A percentile compares a stretch with the other conserved stretches of the same genome.
These are phyloP conservation scores for Fraxinus latifolia DNA, from an alignment of 305 asterid species.

Conservation along the genomic window DNA sequence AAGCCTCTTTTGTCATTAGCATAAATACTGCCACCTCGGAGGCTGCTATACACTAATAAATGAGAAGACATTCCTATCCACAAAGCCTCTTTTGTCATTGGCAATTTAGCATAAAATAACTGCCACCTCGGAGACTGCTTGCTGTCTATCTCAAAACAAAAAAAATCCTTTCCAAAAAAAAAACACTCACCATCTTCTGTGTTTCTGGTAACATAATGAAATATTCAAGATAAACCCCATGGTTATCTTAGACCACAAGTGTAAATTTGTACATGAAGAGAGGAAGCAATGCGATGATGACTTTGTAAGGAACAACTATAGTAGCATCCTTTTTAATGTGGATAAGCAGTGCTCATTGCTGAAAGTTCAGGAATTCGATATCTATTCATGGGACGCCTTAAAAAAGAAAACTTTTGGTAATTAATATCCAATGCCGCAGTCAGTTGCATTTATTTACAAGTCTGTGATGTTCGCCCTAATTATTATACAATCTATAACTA, in stretches of 20 bases:
- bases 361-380: background rate
- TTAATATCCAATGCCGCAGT: background rate
- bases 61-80: background rate
- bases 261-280: background rate
- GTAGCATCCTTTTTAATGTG: background rate
- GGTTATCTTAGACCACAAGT: background rate
- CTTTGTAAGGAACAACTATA: background rate
- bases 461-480: background rate
- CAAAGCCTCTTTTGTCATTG: background rate
- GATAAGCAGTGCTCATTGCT: background rate
- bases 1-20: background rate
- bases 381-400: background rate
- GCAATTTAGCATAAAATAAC: background rate
- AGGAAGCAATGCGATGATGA: background rate
- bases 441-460: background rate
- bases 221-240: background rate
- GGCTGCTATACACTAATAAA: background rate
- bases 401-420: background rate
- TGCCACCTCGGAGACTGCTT: background rate
- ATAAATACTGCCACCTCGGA: background rate
- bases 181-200: background rate
- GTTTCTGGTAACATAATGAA: background rate
- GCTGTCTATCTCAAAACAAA: background rate
- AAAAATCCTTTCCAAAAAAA: background rate
- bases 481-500: background rate